Conservation (phyloP, 1,139 yeast species). For the Lodderomyces theae region DNA sequence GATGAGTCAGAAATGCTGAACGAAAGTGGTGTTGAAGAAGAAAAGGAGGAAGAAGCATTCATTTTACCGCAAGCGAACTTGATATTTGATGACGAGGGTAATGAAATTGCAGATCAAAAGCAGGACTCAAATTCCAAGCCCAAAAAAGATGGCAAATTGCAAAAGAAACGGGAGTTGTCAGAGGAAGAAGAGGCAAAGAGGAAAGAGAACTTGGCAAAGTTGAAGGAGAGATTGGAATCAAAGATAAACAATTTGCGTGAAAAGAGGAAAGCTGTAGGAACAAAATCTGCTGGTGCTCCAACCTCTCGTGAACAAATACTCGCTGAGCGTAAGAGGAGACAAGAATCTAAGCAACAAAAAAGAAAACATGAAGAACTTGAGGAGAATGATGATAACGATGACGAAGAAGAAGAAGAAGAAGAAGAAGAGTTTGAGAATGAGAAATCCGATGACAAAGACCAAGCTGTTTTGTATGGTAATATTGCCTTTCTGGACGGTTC, state of each 20-base stretch:
- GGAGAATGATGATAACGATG: slow-evolving; percentile 32
- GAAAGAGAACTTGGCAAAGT: slow-evolving; percentile 57
- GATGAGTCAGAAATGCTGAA: slow-evolving; percentile 12
- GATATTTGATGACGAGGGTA: slow-evolving; percentile 78
- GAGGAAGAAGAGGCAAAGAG: slow-evolving; percentile 49
- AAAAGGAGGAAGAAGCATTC: slow-evolving; percentile 12
- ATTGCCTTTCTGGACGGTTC: slow-evolving; percentile 83
- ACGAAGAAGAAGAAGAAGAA: slow-evolving; percentile 32
- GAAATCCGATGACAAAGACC: slow-evolving; percentile 28
- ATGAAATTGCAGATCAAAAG: slow-evolving; percentile 39
- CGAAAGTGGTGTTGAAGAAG: slow-evolving; percentile 13
- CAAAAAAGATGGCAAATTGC: slow-evolving; percentile 23
- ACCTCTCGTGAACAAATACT: slow-evolving; percentile 74
- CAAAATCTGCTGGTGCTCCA: slow-evolving; percentile 77
- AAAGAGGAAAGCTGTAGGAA: slow-evolving; percentile 89
- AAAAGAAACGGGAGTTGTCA: slow-evolving; percentile 21
- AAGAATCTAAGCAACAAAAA: slow-evolving; percentile 39
- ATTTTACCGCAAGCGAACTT: slow-evolving; percentile 40
- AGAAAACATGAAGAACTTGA: slow-evolving; percentile 39
- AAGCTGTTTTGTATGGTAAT: slow-evolving; percentile 67
- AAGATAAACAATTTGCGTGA: slow-evolving; percentile 70
- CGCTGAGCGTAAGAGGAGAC: slow-evolving; percentile 51
- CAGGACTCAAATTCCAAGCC: slow-evolving; percentile 15
- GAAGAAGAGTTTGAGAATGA: slow-evolving; percentile 36
- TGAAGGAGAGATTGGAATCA: slow-evolving; percentile 69